These are phyloP conservation scores for Coleophoma crateriformis DNA, from an alignment of 2,329 filamentous ascomycete species.

Conservation along the genomic window DNA sequence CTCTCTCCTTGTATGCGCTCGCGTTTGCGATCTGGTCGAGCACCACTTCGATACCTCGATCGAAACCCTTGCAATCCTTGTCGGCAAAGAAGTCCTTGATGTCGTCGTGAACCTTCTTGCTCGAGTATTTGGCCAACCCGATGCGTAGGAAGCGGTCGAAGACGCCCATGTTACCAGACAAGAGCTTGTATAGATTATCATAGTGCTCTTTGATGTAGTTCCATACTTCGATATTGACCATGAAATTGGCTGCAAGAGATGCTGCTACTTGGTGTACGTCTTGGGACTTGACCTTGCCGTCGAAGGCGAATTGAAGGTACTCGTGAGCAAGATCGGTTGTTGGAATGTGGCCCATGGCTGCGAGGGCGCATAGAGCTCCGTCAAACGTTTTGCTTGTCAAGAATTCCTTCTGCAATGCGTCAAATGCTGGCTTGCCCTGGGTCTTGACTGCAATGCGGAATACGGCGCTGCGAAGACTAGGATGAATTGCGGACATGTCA, in stretches of 20 bases:
- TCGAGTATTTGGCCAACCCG: slow-evolving; percentile 73
- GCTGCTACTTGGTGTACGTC: slow-evolving; percentile 87
- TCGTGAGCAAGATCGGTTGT: slow-evolving; percentile 72
- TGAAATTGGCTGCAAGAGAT: slow-evolving; percentile 62
- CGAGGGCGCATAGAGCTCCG: slow-evolving; percentile 49
- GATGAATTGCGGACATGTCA: slow-evolving; percentile 77
- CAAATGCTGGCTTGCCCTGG: slow-evolving; percentile 75
- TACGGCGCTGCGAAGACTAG: slow-evolving; percentile 83
- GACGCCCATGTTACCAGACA: too few relatives aligned
- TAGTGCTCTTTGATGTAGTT: too few relatives aligned
- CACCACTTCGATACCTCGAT: slow-evolving; percentile 79
- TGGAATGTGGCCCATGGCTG: slow-evolving; percentile 73
- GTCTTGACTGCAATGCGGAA: slow-evolving; percentile 80
- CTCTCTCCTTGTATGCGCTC: slow-evolving; percentile 72
- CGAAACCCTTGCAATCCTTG: slow-evolving; percentile 64
- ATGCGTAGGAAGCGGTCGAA: too few relatives aligned
- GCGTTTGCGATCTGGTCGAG: slow-evolving; percentile 81
- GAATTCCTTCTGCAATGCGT: slow-evolving; percentile 48
- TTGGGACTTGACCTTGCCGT: slow-evolving; percentile 84
- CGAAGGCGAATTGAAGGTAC: slow-evolving; percentile 62
- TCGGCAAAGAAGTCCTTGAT: slow-evolving; percentile 72
- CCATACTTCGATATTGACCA: too few relatives aligned
- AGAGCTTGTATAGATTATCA: too few relatives aligned
- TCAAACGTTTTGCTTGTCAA: slow-evolving; percentile 84
- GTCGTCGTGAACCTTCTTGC: slow-evolving; percentile 65